These are phyloP conservation scores for Zygotorulaspora danielsina DNA, from an alignment of 805 yeast species.

Conservation along the genomic window DNA sequence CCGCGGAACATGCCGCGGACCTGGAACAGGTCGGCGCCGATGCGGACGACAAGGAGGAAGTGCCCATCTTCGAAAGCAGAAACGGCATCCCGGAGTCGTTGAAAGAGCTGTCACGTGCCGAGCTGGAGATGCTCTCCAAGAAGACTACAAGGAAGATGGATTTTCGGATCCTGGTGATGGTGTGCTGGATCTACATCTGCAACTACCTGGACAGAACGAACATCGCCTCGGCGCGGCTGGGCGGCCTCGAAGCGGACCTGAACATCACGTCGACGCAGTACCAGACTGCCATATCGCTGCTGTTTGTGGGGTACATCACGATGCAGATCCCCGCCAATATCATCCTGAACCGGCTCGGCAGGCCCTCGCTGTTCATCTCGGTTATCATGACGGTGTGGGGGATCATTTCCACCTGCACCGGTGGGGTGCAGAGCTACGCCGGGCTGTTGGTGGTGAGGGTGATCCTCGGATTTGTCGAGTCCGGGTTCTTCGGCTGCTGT, in stretches of 20 bases:
- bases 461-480: constrained; percentile 46
- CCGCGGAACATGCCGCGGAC: neutral
- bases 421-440: constrained; percentile 42
- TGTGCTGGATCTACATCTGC: constrained; percentile 47
- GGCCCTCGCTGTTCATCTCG: constrained; percentile 50
- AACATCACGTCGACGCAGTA: constrained; percentile 42
- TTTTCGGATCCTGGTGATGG: constrained; percentile 46
- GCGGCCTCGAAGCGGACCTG: constrained; percentile 46
- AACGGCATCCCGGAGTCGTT: constrained; percentile 25
- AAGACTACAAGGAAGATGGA: constrained; percentile 47
- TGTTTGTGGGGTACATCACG: constrained; percentile 43
- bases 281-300: constrained; percentile 50
- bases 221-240: constrained; percentile 48
- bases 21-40: neutral
- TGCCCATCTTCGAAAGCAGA: constrained; percentile 11
- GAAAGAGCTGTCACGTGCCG: constrained; percentile 34
- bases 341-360: constrained; percentile 42
- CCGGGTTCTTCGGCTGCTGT: constrained; percentile 41
- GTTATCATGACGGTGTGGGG: constrained; percentile 39
- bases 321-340: constrained; percentile 49
- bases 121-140: constrained; percentile 41
- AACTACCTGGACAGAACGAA: constrained; percentile 50
- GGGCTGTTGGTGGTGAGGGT: constrained; percentile 45
- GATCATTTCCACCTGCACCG: constrained; percentile 41
- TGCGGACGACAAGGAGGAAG: constrained; percentile 2